Conservation (phyloP, 1,139 yeast species). For the Saccharomyces hybrid region DNA sequence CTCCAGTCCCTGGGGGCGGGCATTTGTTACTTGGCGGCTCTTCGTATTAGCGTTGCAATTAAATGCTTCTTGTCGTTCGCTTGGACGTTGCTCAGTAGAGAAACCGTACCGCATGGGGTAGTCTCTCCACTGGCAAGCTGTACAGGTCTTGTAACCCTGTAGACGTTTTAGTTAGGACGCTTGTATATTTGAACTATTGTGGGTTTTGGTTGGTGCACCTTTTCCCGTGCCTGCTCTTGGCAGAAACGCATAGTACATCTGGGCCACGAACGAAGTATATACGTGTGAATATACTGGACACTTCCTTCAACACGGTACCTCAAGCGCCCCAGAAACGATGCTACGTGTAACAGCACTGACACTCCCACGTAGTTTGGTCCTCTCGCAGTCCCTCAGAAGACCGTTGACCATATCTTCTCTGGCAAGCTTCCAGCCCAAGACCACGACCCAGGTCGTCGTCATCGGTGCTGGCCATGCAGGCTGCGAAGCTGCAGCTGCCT, state of each 20-base stretch:
- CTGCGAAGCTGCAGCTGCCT: constrained; percentile 91
- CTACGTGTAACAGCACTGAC: background rate
- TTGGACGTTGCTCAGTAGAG: too few relatives aligned
- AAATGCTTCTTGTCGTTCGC: too few relatives aligned
- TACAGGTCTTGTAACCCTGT: too few relatives aligned
- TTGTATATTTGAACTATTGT: too few relatives aligned
- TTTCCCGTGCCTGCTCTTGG: background rate
- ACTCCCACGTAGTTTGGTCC: too few relatives aligned
- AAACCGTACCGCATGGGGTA: too few relatives aligned
- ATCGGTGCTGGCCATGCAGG: constrained; percentile 99
- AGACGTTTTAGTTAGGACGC: too few relatives aligned
- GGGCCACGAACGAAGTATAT: background rate
- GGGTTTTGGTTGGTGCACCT: background rate
- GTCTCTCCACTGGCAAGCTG: too few relatives aligned
- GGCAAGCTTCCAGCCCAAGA: constrained; percentile 37
- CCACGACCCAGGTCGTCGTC: constrained; percentile 52
- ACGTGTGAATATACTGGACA: background rate
- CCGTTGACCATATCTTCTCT: constrained; percentile 17
- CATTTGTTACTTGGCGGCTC: too few relatives aligned
- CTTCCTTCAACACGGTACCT: background rate
- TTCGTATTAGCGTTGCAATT: too few relatives aligned
- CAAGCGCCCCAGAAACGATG: background rate
- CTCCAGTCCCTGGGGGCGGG: too few relatives aligned
- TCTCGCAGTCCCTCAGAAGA: background rate
- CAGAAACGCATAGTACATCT: background rate